Base-by-base conservation (phyloP, 371 early-diverging fungal genomes). In the Coemansia linderi region DNA sequence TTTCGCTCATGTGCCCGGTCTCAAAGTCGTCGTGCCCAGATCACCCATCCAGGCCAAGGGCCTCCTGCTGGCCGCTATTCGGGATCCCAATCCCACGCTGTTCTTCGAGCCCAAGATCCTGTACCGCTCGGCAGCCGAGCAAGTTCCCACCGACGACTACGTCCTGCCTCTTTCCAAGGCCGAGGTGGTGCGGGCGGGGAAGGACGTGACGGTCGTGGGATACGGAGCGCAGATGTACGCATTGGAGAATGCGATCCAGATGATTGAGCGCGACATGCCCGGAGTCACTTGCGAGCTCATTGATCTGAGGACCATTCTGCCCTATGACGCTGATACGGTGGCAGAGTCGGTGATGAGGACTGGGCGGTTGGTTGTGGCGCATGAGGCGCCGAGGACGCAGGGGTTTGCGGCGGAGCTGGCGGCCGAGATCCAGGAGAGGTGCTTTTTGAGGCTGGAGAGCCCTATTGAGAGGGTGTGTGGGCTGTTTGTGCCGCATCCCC, bases 51-150 rank as follows among this genome's bases (percentile, higher is more conserved):
- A 98, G 81, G 96, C 97, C 50, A 98, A 98, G 78, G 99, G 99
- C 19, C 84, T 98, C 31, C 84, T 98, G 50, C 84, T 96, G 46
- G 91, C 96, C 15, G 88, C 95, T 12, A 95, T 98, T 69, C 88
- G 95, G 40, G 96, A 97, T 76, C 88, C 87, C 63, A 98, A 98
- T 82, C 99, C 99, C 4, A 93, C 93, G 37, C 81, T 98, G 29
- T 94, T 98, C 73, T 91, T 97, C 81, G 99, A 98, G 81, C 99
- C 99, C 68, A 98, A 98, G 83, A 91, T 93, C 60, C 86, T 98
- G 22, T 98, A 98, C 80, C 90, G 99, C 43, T 88, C 95, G 44
- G 95, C 99, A 29, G 97, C 95, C 31, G 99, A 98, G 79, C 92
- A 94, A 71, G 97, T 98, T 0, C 99, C 99, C 41, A 89, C 91